phyloP scores from a whole-genome alignment of 2,329 filamentous ascomycete genomes.

The Coniella lustricola region DNA sequence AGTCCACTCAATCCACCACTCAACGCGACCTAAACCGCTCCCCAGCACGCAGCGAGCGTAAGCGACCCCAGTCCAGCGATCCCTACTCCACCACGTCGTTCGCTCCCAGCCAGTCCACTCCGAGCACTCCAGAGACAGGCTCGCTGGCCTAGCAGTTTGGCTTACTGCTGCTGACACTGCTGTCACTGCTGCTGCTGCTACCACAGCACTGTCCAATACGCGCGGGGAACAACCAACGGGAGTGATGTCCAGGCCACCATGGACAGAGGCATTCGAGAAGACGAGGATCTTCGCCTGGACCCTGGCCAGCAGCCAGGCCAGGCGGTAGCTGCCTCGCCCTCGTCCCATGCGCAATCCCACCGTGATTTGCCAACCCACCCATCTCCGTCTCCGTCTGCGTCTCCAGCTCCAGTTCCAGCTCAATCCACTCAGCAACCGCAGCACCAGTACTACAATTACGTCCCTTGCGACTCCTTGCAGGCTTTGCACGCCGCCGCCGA shows the following conservation, averaged over 20 bases:
- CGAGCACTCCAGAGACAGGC: too few species aligned
- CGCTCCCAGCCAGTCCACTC: not conserved
- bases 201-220: not conserved
- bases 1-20: constrained; percentile 18
- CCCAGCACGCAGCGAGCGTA: not conserved
- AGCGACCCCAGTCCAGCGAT: not conserved
- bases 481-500: constrained; percentile 22
- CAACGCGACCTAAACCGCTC: not conserved
- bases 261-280: constrained; percentile 40
- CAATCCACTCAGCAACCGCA: constrained; percentile 11
- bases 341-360: constrained; percentile 23
- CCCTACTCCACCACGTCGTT: too few species aligned
- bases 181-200: not conserved
- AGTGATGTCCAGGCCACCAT: constrained; percentile 37
- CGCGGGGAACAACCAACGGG: constrained; percentile 13
- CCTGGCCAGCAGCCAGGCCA: constrained; percentile 24
- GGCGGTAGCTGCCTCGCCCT: constrained; percentile 27
- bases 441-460: not conserved
- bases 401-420: too few species aligned
- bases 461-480: constrained; percentile 20
- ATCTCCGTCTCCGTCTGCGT: constrained; percentile 16
- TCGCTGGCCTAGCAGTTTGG: not conserved
- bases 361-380: constrained; percentile 20
- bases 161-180: not conserved
- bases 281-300: constrained; percentile 29